phyloP scores from a whole-genome alignment of 345 rosid genomes.

The Acer saccharum region DNA sequence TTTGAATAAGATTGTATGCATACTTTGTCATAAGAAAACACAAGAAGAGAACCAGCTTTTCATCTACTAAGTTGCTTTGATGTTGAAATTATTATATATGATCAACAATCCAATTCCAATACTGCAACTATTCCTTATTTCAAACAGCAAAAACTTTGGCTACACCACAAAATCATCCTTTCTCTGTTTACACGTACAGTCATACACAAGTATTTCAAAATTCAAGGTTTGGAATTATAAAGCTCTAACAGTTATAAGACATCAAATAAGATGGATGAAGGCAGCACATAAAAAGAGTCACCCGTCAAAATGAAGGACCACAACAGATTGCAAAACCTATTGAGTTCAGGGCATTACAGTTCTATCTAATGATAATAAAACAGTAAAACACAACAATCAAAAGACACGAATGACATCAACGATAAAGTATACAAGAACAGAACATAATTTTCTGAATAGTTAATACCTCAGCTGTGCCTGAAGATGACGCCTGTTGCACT shows the following conservation, averaged over 20 bases:
- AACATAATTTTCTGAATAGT: not conserved
- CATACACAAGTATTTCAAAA: not conserved
- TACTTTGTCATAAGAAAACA: slow-evolving; percentile 5
- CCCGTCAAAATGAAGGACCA: not conserved
- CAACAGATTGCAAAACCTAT: not conserved
- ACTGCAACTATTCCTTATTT: not conserved
- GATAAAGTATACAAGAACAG: not conserved
- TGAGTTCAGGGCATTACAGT: not conserved
- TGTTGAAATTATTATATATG: not conserved
- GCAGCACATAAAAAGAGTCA: not conserved
- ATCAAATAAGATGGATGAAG: no score
- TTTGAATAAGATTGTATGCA: not conserved
- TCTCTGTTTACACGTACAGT: not conserved
- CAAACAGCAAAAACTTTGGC: no score
- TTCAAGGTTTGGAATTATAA: not conserved
- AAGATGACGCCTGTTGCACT: slow-evolving; percentile 57
- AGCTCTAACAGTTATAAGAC: not conserved
- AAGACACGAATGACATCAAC: not conserved
- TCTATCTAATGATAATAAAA: not conserved
- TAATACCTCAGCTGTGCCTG: slow-evolving; percentile 61
- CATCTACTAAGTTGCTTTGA: not conserved
- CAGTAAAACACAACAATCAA: not conserved
- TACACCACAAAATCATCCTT: no score
- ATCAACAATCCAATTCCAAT: not conserved
- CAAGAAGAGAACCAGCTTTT: not conserved